Base-by-base conservation (phyloP, 768 basidiomycete genomes). In the Ephemerocybe angulata region DNA sequence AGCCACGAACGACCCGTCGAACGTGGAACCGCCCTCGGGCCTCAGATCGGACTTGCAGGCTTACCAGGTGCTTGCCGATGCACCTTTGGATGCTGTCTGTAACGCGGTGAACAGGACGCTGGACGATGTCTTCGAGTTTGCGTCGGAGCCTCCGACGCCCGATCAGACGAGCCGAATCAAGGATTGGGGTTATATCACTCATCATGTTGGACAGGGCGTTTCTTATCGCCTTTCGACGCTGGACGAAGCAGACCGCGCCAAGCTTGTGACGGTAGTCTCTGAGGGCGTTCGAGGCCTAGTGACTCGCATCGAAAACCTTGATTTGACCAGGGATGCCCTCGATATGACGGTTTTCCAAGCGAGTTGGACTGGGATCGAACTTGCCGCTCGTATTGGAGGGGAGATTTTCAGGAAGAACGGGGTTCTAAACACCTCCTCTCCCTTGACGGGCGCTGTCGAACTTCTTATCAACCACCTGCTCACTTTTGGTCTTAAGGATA, bases 331-430 rank as follows among this genome's bases (percentile, higher is more conserved):
- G 8, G 58, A 66, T 33, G 66, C 67, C 3, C 59, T 76, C 46
- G 75, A 76, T 58, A 55, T 61, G 3, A 70, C 78, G 21, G 72
- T 71, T 3, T 66, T 87, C 40, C 63, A 72, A 10, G 59, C 77
- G n/a, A 72, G 76, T 30, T 91, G 88, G 88, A 85, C 87, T 63
- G 61, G 74, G 3, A 71, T 90, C 29, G 87, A 88, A 61, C 52
- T 87, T 19, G 71, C 77, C 2, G 70, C 70, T 31, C 78, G 83
- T 17, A 55, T 77, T 22, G 67, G 67, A 10, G 67, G 64, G 38
- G 62, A 58, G 29, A 62, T 68, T 49, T 61, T 67, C 35, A 6
- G n/a, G 38, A 44, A 31, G 19, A 44, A 29, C 55, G 52, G 10
- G 31, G 64, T 31, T 21, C 48, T 11, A 11, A 56, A 52, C 1